These are phyloP conservation scores for Tricholoma sp. DNA, from an alignment of 768 basidiomycete species.

Conservation along the genomic window DNA sequence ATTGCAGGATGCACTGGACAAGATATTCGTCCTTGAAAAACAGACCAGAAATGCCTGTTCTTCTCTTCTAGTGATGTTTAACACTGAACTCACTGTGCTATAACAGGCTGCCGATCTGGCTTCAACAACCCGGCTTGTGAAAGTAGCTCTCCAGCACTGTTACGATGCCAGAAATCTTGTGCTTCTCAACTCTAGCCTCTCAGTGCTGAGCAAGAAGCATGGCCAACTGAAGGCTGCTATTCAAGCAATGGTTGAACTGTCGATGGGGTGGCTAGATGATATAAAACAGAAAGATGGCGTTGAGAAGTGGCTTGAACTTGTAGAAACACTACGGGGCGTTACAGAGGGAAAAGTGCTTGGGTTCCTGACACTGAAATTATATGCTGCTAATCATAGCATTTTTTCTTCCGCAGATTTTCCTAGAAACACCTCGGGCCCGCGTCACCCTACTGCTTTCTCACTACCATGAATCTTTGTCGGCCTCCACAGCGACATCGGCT, in stretches of 20 bases:
- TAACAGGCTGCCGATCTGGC: constrained; percentile 82
- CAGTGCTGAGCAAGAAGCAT: constrained; percentile 86
- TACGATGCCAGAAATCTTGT: constrained; percentile 69
- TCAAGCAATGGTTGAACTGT: constrained; percentile 86
- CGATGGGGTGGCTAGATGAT: constrained; percentile 77
- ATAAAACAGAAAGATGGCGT: constrained; percentile 63
- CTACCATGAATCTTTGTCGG: constrained; percentile 73
- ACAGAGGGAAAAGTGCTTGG: constrained; percentile 93
- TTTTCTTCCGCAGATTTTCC: constrained; percentile 64
- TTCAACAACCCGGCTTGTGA: constrained; percentile 87
- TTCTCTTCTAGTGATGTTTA: neutral
- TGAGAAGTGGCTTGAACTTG: constrained; percentile 79
- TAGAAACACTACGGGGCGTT: constrained; percentile 85
- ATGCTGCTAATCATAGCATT: neutral
- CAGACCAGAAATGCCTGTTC: constrained; percentile 86
- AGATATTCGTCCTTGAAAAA: constrained; percentile 86
- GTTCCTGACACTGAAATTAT: neutral
- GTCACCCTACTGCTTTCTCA: constrained; percentile 84
- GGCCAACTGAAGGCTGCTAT: constrained; percentile 91
- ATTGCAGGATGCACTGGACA: constrained; percentile 84
- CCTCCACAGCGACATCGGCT: constrained; percentile 36
- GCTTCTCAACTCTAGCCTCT: constrained; percentile 66
- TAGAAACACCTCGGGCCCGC: constrained; percentile 94
- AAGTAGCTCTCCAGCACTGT: constrained; percentile 64
- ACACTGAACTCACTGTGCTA: constrained; percentile 1